A percentile compares a stretch with the other conserved stretches of the same genome.
These are phyloP conservation scores for Sporothrix phasma DNA, from an alignment of 2,329 filamentous ascomycete genomes.

Conservation along the genomic window DNA sequence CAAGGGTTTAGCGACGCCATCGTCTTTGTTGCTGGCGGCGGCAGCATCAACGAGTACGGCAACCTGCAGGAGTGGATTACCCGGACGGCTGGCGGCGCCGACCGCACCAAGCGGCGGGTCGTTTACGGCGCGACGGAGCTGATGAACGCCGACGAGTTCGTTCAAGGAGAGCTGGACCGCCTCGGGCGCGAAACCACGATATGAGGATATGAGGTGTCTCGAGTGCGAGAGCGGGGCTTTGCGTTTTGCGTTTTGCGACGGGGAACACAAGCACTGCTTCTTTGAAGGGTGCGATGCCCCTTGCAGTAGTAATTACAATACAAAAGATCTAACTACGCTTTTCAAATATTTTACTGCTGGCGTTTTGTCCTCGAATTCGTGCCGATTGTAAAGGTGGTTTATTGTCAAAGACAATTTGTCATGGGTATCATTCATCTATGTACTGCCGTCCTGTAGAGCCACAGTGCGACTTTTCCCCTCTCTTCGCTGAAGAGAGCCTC, in stretches of 20 bases:
- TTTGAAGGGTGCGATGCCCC: neutral
- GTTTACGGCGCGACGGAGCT: slow-evolving; percentile 92
- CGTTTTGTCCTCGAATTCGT: neutral
- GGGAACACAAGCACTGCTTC: neutral
- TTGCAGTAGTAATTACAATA: neutral
- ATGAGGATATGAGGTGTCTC: neutral
- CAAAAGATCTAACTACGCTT: neutral
- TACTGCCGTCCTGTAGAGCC: neutral
- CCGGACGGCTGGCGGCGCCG: slow-evolving; percentile 48
- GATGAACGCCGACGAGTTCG: slow-evolving; percentile 58
- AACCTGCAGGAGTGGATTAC: slow-evolving; percentile 95
- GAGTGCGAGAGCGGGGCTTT: neutral
- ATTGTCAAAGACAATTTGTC: neutral
- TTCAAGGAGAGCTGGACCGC: slow-evolving; percentile 52
- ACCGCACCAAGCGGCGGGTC: slow-evolving; percentile 63
- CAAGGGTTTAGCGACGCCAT: slow-evolving; percentile 86
- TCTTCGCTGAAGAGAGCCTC: too few species aligned
- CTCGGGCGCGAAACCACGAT: slow-evolving; percentile 47
- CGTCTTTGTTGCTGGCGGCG: slow-evolving; percentile 90
- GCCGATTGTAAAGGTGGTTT: neutral
- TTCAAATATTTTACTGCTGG: neutral
- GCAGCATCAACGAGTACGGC: slow-evolving; percentile 97
- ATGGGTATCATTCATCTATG: slow-evolving; percentile 9
- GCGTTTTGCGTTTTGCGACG: neutral
- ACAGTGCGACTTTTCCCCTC: too few species aligned